Evolutionary conservation across 1,284 basidiomycete genomes (phyloP).

Genomic region (Irpex sp.): DNA sequence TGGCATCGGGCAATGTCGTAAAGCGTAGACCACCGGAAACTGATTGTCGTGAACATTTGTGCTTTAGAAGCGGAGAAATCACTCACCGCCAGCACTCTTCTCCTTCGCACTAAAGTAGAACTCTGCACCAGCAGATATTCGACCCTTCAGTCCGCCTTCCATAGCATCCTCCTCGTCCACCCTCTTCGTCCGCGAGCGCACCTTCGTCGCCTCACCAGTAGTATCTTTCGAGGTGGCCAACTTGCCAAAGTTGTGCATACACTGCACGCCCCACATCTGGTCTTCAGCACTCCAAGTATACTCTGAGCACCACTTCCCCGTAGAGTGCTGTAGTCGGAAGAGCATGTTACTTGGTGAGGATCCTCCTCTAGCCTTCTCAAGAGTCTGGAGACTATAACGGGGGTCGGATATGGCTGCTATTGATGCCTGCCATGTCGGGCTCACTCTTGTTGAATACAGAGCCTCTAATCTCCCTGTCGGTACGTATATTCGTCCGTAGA

Average conservation of each 20-base stretch:
- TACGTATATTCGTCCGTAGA: constrained; percentile 91
- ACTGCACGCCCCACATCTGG: constrained; percentile 84
- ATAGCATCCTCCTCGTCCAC: constrained; percentile 89
- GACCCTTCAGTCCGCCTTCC: constrained; percentile 83
- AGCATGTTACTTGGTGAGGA: constrained; percentile 68
- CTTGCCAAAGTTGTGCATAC: constrained; percentile 91
- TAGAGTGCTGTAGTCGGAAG: constrained; percentile 87
- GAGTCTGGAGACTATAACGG: constrained; percentile 39
- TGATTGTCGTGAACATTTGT: constrained; percentile 26
- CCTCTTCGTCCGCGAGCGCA: constrained; percentile 43
- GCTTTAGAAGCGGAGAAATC: background rate
- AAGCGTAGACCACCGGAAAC: constrained; percentile 93
- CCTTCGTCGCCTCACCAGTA: constrained; percentile 25
- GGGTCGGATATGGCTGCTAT: constrained; percentile 76
- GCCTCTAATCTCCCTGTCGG: constrained; percentile 87
- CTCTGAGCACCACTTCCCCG: constrained; percentile 89
- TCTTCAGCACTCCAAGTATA: constrained; percentile 95
- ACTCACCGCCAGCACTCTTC: constrained; percentile 84
- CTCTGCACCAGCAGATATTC: constrained; percentile 90
- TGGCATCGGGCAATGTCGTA: constrained; percentile 79
- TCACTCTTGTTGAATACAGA: constrained; percentile 78
- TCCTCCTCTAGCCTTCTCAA: constrained; percentile 33
- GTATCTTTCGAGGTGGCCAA: constrained; percentile 27
- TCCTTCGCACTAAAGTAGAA: constrained; percentile 92
- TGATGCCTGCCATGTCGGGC: constrained; percentile 64